Evolutionary conservation across 805 yeast genomes (phyloP).

Genomic region (Scheffersomyces spartinae): DNA sequence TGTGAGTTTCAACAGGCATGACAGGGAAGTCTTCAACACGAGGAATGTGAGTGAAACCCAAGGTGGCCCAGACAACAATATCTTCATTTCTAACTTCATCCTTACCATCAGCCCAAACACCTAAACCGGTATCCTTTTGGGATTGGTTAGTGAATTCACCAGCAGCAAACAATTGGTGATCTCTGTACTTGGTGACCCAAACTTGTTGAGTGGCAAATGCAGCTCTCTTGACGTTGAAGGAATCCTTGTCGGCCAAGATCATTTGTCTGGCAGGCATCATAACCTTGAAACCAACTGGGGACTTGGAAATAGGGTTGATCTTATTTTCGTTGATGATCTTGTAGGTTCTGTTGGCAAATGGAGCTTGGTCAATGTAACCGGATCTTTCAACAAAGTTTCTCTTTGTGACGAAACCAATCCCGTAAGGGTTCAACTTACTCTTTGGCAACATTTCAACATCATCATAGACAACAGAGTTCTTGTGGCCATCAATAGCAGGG

Average conservation of each 20-base stretch:
- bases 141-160: constrained; percentile 86
- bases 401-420: constrained; percentile 57
- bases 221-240: constrained; percentile 63
- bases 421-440: constrained; percentile 47
- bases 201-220: constrained; percentile 64
- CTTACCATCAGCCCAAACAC: constrained; percentile 56
- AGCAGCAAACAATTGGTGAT: constrained; percentile 64
- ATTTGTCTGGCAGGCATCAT: constrained; percentile 66
- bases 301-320: constrained; percentile 56
- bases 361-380: constrained; percentile 62
- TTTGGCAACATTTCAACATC: constrained; percentile 52
- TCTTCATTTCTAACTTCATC: constrained; percentile 67
- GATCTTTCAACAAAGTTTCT: constrained; percentile 59
- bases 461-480: constrained; percentile 61
- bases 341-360: constrained; percentile 62
- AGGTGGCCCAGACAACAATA: constrained; percentile 69
- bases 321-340: constrained; percentile 66
- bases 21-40: constrained; percentile 83
- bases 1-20: constrained; percentile 74
- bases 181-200: constrained; percentile 74
- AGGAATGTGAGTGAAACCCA: constrained; percentile 76
- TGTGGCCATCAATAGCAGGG: constrained; percentile 73
- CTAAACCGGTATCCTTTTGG: constrained; percentile 55
- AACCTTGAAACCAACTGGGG: constrained; percentile 70
- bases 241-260: constrained; percentile 53